Conservation (phyloP, 495 filamentous ascomycete genomes). For the Thermothielavioides terrestris region DNA sequence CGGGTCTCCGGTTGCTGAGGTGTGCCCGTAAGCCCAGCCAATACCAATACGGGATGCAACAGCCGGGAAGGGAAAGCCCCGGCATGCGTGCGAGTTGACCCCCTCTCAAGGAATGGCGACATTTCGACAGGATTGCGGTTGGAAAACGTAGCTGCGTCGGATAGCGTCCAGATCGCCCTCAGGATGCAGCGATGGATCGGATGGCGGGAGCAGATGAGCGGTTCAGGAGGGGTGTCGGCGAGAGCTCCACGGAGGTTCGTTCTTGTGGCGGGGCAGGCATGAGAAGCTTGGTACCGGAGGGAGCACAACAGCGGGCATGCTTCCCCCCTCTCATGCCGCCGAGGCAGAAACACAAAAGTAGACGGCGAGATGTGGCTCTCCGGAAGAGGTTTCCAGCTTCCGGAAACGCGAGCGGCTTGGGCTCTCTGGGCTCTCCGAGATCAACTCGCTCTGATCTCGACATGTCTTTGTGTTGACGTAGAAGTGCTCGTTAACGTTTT, state of each 20-base stretch:
- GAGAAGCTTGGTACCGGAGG: slow-evolving; percentile 9
- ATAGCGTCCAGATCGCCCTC: not conserved
- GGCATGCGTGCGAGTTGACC: not conserved
- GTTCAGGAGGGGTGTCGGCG: not conserved
- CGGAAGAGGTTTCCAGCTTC: not conserved
- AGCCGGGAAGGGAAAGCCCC: slow-evolving; percentile 7
- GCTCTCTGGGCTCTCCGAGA: not conserved
- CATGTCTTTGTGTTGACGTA: too few relatives aligned
- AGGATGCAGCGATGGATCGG: not conserved
- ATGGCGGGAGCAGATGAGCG: too few relatives aligned
- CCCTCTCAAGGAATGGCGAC: not conserved
- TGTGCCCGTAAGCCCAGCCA: slow-evolving; percentile 22
- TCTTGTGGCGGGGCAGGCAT: not conserved
- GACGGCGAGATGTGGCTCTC: not conserved
- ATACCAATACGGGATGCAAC: slow-evolving; percentile 4
- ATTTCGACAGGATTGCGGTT: too few relatives aligned
- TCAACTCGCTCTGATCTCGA: too few relatives aligned
- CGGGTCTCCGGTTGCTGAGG: slow-evolving; percentile 20
- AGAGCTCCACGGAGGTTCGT: not conserved
- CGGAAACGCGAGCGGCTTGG: not conserved
- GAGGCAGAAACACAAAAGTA: not conserved
- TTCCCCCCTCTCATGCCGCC: not conserved
- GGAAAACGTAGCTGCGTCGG: not conserved
- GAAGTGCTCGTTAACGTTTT: too few relatives aligned
- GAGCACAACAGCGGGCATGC: slow-evolving; percentile 7